A percentile compares a stretch with the other conserved stretches of the same genome.
These are phyloP conservation scores for Camillea tinctor DNA, from an alignment of 2,329 filamentous ascomycete species.

Conservation along the genomic window DNA sequence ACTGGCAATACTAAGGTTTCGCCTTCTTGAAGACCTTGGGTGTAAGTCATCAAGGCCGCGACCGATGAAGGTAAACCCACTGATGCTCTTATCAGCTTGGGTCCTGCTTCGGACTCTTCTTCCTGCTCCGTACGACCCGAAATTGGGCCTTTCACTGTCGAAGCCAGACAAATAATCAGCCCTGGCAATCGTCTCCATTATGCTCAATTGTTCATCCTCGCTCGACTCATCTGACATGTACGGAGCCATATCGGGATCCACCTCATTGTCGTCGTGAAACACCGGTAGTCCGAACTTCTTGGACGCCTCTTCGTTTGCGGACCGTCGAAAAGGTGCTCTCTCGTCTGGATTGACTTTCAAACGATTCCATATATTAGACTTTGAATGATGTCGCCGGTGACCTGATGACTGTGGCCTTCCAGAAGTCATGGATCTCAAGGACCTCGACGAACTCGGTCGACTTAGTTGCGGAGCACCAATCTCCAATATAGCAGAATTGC, in stretches of 20 bases:
- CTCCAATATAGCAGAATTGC: conserved; percentile 85
- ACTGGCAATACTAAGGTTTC: conserved; percentile 83
- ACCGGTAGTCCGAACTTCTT: conserved; percentile 72
- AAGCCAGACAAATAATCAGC: conserved; percentile 63
- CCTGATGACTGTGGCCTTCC: conserved; percentile 73
- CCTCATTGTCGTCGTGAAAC: conserved; percentile 99
- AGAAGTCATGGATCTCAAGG: conserved; percentile 70
- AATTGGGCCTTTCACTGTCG: conserved; percentile 72
- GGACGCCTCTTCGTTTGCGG: conserved; percentile 62
- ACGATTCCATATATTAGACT: conserved; percentile 77
- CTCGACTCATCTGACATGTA: conserved; percentile 97
- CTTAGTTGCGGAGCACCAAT: conserved; percentile 81
- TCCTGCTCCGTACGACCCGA: conserved; percentile 69
- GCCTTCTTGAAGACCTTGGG: conserved; percentile 63
- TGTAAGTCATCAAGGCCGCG: conserved; percentile 68
- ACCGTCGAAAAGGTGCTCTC: conserved; percentile 81
- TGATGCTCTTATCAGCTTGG: conserved; percentile 72
- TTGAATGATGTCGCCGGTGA: conserved; percentile 84
- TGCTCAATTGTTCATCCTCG: conserved; percentile 85
- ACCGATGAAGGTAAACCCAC: conserved; percentile 66
- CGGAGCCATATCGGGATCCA: conserved; percentile 90
- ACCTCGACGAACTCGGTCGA: conserved; percentile 91
- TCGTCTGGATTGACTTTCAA: conserved; percentile 74
- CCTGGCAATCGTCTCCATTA: conserved; percentile 74
- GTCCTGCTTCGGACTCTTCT: conserved; percentile 70